Conservation (phyloP, 495 filamentous ascomycete species). For the Xylona heveae region DNA sequence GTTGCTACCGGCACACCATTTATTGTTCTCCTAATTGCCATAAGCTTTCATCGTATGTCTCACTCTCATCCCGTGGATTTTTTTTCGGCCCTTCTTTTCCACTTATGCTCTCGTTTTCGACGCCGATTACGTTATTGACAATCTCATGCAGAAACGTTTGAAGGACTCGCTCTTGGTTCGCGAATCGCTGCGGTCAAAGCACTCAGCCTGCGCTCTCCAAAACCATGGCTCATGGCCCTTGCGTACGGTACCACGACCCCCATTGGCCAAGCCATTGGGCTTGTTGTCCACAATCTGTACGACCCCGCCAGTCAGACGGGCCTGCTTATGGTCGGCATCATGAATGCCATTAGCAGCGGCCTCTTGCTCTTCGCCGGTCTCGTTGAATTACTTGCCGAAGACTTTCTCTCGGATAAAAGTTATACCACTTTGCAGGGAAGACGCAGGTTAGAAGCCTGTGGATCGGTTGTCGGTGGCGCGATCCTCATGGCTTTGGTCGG, state of each 20-base stretch:
- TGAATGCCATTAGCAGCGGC: conserved; percentile 78
- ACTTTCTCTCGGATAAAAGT: conserved; percentile 78
- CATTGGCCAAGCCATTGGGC: conserved; percentile 71
- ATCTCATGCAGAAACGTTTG: conserved; percentile 28
- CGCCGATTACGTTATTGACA: conserved; percentile 6
- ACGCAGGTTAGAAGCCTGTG: conserved; percentile 51
- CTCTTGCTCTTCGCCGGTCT: conserved; percentile 78
- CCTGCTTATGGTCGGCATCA: conserved; percentile 74
- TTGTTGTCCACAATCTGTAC: conserved; percentile 64
- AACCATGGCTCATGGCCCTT: conserved; percentile 87
- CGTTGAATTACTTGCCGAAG: conserved; percentile 81
- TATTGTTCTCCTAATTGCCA: conserved; percentile 59
- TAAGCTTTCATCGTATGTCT: conserved; percentile 42
- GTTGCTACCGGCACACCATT: conserved; percentile 62
- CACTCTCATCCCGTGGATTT: conserved; percentile 1
- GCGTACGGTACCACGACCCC: conserved; percentile 87
- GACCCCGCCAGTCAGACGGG: conserved; percentile 66
- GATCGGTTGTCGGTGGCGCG: conserved; percentile 56
- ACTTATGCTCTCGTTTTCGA: conserved; percentile 1
- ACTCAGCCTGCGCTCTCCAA: conserved; percentile 27
- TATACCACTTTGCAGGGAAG: conserved; percentile 51
- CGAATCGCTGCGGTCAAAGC: conserved; percentile 41
- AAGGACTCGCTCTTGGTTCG: conserved; percentile 52
- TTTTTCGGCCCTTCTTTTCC: background rate
- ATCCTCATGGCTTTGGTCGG: conserved; percentile 74